These are phyloP conservation scores for Hymenoscyphus linearis DNA, from an alignment of 2,329 filamentous ascomycete species.

Conservation along the genomic window DNA sequence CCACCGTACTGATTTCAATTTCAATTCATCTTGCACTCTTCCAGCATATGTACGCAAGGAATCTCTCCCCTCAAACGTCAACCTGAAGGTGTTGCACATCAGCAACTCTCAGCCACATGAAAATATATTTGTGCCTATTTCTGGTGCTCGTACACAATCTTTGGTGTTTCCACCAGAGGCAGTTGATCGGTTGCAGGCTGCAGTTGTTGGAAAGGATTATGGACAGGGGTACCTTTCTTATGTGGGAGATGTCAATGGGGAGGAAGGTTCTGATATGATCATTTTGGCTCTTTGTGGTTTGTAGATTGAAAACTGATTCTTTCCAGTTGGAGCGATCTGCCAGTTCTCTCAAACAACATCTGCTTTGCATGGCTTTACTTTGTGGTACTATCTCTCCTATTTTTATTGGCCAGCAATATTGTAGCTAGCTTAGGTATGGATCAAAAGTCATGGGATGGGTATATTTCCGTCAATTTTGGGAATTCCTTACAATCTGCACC, in stretches of 20 bases:
- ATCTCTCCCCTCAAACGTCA: constrained; percentile 22
- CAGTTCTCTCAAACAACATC: too few relatives aligned
- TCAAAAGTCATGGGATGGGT: too few relatives aligned
- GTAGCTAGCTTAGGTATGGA: too few relatives aligned
- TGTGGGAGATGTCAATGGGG: constrained; percentile 29
- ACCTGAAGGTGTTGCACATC: constrained; percentile 31
- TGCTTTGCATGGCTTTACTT: too few relatives aligned
- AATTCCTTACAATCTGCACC: too few relatives aligned
- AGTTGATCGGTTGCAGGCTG: constrained; percentile 22
- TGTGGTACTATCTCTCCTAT: too few relatives aligned
- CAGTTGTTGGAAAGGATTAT: constrained; percentile 24
- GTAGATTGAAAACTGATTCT: neutral
- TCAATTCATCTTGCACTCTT: constrained; percentile 19
- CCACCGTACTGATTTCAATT: constrained; percentile 16
- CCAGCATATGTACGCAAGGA: constrained; percentile 2
- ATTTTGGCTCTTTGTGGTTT: constrained; percentile 27
- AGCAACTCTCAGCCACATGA: constrained; percentile 22
- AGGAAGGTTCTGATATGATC: constrained; percentile 19
- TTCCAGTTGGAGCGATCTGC: too few relatives aligned
- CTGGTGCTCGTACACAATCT: constrained; percentile 14
- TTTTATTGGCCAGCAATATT: too few relatives aligned
- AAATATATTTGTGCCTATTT: constrained; percentile 26
- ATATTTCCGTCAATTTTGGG: too few relatives aligned
- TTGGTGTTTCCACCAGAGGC: constrained; percentile 12
- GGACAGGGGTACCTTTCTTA: constrained; percentile 28